phyloP scores from a whole-genome alignment of 2,329 filamentous ascomycete species.

The Plenodomus tracheiphilus region DNA sequence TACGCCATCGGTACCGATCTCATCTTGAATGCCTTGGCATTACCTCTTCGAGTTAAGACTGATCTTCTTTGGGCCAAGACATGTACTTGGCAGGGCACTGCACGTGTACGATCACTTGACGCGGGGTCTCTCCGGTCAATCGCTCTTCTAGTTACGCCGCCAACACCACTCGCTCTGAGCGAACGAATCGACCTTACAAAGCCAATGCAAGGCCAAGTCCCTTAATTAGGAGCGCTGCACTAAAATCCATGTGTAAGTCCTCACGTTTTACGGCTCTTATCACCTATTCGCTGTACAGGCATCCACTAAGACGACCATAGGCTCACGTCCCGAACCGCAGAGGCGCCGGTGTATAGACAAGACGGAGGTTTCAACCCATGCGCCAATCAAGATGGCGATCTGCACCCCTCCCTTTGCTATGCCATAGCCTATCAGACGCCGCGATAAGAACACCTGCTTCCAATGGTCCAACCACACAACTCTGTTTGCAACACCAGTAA shows the following conservation, averaged over 20 bases:
- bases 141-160: not conserved
- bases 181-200: not conserved
- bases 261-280: slow-evolving; percentile 23
- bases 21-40: slow-evolving; percentile 22
- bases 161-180: not conserved
- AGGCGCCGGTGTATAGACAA: slow-evolving; percentile 14
- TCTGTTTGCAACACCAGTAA: slow-evolving; percentile 20
- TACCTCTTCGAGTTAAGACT: slow-evolving; percentile 23
- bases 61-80: slow-evolving; percentile 18
- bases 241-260: not conserved
- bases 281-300: slow-evolving; percentile 23
- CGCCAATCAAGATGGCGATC: slow-evolving; percentile 31
- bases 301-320: slow-evolving; percentile 12
- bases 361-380: slow-evolving; percentile 18
- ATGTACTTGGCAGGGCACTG: slow-evolving; percentile 13
- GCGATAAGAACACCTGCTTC: slow-evolving; percentile 35
- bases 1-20: slow-evolving; percentile 7
- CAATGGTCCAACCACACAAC: slow-evolving; percentile 6
- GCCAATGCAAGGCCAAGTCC: not conserved
- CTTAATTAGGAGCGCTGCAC: not conserved
- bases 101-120: slow-evolving; percentile 6
- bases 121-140: not conserved
- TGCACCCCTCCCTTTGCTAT: slow-evolving; percentile 13
- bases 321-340: slow-evolving; percentile 21
- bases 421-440: slow-evolving; percentile 28